Evolutionary conservation across 345 rosid species (phyloP), one percentile per base, ranked within the genome.

Genomic region (Triadica sebifera): DNA sequence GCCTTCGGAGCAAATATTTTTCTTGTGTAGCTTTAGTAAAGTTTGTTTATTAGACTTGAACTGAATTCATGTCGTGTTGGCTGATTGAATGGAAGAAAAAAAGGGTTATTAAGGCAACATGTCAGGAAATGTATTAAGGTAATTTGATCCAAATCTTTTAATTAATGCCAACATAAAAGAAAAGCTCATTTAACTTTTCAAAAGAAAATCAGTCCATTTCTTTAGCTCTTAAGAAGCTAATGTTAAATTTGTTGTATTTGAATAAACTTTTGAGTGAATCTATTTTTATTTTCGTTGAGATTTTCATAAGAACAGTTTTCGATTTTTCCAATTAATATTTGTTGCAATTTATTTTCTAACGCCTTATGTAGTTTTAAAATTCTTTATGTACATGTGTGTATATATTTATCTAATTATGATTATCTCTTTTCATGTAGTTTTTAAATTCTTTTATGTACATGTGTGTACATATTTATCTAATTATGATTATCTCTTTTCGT

Each of bases 401-500:
- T 5, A 50, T 25, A 19, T 52, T 43, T 55, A 57, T 50, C 47
- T 74, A 6, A 66, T 70, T 51, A 20, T 12, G 16, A 2, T 63
- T 53, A 11, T 67, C 73, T 71, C 65, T 69, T 70, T 37, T 60
- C 6, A 12, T 62, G 8, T 24, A 47, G 47, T 20, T 58, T 29
- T 60, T n/a, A 71, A 34, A 67, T 69, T 10, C 34, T 59, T 69
- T 12, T 62, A 20, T 64, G 1, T 45, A 3, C 45, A 22, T 68
- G n/a, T 39, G 12, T 24, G 12, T 50, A 34, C 11, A 49, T 24
- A 19, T 51, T 43, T 53, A 56, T 50, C 47, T 74, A 6, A 66
- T 70, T 51, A n/a, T 12, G 15, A 2, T 63, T 53, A 11, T 67
- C 73, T 71, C 65, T 69, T 70, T 37, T 60, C 6, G 69, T 24